phyloP scores from a whole-genome alignment of 129 eudicot genomes.

The Erigeron canadensis region DNA sequence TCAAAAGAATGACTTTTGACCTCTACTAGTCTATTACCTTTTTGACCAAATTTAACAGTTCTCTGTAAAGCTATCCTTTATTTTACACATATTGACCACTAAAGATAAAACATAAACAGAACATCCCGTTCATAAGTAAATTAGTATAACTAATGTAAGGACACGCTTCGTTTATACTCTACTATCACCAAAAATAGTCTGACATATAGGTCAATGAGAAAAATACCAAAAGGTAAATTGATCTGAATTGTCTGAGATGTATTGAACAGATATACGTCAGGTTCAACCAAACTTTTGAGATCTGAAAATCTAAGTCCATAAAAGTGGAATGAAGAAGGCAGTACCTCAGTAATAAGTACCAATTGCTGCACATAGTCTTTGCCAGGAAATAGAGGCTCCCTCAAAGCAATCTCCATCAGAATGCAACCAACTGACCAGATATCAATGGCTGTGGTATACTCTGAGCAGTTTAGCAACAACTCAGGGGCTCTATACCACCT shows the following conservation, averaged over 20 bases:
- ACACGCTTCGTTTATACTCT: background rate
- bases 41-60: too few relatives aligned
- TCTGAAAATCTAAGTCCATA: background rate
- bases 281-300: background rate
- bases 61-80: too few relatives aligned
- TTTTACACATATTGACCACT: too few relatives aligned
- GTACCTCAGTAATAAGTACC: slow-evolving; percentile 78
- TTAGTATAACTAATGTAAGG: background rate
- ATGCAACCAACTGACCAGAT: slow-evolving; percentile 97
- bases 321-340: background rate
- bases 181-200: background rate
- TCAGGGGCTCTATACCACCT: slow-evolving; percentile 97
- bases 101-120: background rate
- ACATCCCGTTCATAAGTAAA: background rate
- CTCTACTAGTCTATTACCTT: background rate
- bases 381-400: slow-evolving; percentile 85
- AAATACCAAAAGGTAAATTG: background rate
- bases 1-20: background rate
- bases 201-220: background rate
- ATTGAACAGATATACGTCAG: background rate
- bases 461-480: slow-evolving; percentile 79
- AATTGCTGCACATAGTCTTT: slow-evolving; percentile 85
- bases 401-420: slow-evolving; percentile 69
- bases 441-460: slow-evolving; percentile 87
- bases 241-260: background rate